Conservation (phyloP, 768 basidiomycete genomes). For the Xerocomellus chrysenteron region DNA sequence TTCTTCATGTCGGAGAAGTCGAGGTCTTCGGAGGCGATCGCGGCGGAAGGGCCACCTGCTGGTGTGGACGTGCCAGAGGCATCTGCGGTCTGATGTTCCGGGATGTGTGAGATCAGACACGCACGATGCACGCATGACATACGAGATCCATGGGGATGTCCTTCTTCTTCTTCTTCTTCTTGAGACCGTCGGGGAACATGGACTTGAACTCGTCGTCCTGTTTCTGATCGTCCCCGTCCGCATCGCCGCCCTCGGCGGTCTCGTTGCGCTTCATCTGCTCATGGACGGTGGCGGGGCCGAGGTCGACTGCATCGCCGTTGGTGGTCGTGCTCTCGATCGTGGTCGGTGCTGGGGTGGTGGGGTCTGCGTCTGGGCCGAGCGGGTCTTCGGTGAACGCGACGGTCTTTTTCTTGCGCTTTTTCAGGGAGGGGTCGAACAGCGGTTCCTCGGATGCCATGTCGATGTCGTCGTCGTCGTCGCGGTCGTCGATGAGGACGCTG, state of each 20-base stretch:
- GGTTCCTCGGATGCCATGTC: slow-evolving; percentile 69
- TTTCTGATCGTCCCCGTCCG: slow-evolving; percentile 42
- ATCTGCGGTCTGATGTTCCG: slow-evolving; percentile 50
- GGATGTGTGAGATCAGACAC: background rate
- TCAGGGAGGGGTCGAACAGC: slow-evolving; percentile 79
- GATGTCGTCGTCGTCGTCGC: slow-evolving; percentile 15
- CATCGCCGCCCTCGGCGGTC: slow-evolving; percentile 37
- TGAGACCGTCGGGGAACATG: slow-evolving; percentile 80
- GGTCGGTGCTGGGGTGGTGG: slow-evolving; percentile 73
- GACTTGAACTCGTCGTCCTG: slow-evolving; percentile 77
- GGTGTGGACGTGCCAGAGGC: slow-evolving; percentile 68
- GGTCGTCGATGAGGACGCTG: slow-evolving; percentile 17
- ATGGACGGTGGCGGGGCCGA: slow-evolving; percentile 73
- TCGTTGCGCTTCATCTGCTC: slow-evolving; percentile 63
- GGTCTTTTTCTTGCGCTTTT: slow-evolving; percentile 85
- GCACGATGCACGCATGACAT: slow-evolving; percentile 26
- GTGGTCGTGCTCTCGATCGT: slow-evolving; percentile 68
- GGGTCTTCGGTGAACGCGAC: slow-evolving; percentile 87
- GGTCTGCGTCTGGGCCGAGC: slow-evolving; percentile 77
- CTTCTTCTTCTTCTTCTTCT: slow-evolving; percentile 94
- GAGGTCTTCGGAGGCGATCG: slow-evolving; percentile 65
- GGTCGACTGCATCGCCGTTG: slow-evolving; percentile 71
- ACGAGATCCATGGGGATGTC: slow-evolving; percentile 84
- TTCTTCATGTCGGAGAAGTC: slow-evolving; percentile 97
- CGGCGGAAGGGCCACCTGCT: slow-evolving; percentile 36